phyloP scores from a whole-genome alignment of 2,329 filamentous ascomycete genomes.

The Colletotrichum lupini region DNA sequence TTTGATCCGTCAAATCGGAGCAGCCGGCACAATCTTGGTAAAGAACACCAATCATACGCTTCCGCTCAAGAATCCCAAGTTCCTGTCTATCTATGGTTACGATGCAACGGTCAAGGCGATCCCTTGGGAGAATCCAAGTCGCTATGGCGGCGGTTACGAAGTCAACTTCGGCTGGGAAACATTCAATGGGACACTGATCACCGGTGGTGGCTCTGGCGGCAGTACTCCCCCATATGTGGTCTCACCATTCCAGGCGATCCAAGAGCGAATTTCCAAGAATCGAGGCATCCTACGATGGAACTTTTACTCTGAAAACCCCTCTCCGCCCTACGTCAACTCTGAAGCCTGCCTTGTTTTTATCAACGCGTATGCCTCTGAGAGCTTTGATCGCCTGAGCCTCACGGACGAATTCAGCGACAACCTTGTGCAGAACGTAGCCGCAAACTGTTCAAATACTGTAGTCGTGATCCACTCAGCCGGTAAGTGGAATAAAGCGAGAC shows the following conservation, averaged over 20 bases:
- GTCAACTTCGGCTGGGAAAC: slow-evolving; percentile 45
- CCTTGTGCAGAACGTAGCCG: slow-evolving; percentile 67
- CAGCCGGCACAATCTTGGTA: slow-evolving; percentile 76
- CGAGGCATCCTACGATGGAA: slow-evolving; percentile 65
- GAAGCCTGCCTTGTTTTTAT: slow-evolving; percentile 77
- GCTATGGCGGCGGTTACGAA: slow-evolving; percentile 56
- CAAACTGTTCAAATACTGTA: slow-evolving; percentile 69
- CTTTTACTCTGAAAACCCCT: slow-evolving; percentile 58
- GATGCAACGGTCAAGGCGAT: slow-evolving; percentile 64
- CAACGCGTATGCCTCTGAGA: slow-evolving; percentile 79
- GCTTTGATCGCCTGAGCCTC: slow-evolving; percentile 70
- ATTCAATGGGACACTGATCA: slow-evolving; percentile 57
- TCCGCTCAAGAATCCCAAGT: slow-evolving; percentile 65
- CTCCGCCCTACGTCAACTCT: slow-evolving; percentile 54
- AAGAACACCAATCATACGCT: slow-evolving; percentile 76
- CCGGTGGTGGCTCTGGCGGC: slow-evolving; percentile 43
- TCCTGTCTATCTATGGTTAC: slow-evolving; percentile 71
- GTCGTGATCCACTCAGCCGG: slow-evolving; percentile 74
- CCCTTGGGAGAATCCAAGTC: slow-evolving; percentile 24
- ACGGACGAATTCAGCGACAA: slow-evolving; percentile 74
- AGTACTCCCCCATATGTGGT: slow-evolving; percentile 38
- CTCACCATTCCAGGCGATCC: slow-evolving; percentile 64
- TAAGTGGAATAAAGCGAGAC: not conserved
- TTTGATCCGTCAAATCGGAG: slow-evolving; percentile 44
- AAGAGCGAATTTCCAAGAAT: slow-evolving; percentile 63